Evolutionary conservation across 208 protist species (phyloP).

Genomic region (Tetramitus jugosus): DNA sequence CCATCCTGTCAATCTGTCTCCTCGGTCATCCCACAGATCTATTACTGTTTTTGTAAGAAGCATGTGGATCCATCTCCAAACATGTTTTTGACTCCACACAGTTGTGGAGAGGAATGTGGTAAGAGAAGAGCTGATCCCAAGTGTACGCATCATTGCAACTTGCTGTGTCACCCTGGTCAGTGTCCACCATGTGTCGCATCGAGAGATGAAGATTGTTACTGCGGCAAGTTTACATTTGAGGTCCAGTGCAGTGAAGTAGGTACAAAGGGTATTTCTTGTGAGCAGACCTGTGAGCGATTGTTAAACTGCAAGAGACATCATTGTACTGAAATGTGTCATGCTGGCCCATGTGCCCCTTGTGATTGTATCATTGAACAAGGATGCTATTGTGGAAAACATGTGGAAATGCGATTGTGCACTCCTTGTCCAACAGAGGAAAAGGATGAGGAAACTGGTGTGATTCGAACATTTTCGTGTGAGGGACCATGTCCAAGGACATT

Average conservation of each 20-base stretch:
- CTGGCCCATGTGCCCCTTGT: neutral
- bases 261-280: neutral
- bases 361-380: neutral
- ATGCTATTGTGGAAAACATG: conserved; percentile 6
- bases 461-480: conserved; percentile 1
- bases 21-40: neutral
- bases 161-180: neutral
- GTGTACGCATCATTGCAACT: neutral
- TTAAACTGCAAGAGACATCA: neutral
- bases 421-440: neutral
- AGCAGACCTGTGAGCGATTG: neutral
- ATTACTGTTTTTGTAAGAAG: conserved; percentile 13
- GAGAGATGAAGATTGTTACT: neutral
- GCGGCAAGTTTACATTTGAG: neutral
- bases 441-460: neutral
- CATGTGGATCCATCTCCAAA: neutral
- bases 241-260: neutral
- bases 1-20: neutral
- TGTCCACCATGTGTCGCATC: no score
- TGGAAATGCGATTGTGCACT: neutral
- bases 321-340: neutral
- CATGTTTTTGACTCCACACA: neutral
- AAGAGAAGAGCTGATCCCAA: neutral
- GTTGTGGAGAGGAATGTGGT: neutral
- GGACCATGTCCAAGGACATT: neutral